phyloP scores from a whole-genome alignment of 192 early-diverging fungal genomes.

The Rhizophlyctis rosea region DNA sequence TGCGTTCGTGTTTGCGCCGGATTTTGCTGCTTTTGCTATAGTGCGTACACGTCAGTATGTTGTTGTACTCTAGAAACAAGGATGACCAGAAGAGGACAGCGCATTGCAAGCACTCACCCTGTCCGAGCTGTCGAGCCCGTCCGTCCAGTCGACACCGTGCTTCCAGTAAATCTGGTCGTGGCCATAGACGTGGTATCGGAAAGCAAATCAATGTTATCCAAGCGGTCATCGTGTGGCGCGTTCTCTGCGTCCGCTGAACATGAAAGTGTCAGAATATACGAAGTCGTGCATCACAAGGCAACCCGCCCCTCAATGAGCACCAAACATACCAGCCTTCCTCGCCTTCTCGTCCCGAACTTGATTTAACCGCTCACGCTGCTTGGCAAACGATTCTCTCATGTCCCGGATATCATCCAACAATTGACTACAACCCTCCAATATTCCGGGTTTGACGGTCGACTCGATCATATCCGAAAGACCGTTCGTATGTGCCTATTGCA shows the following conservation, averaged over 20 bases:
- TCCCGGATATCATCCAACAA: slow-evolving; percentile 64
- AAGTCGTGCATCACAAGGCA: background rate
- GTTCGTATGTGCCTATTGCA: slow-evolving; percentile 53
- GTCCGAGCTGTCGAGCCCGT: slow-evolving; percentile 44
- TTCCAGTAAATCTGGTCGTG: slow-evolving; percentile 70
- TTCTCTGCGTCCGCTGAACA: background rate
- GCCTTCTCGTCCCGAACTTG: slow-evolving; percentile 58
- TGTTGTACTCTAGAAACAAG: slow-evolving; percentile 1
- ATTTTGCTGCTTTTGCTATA: slow-evolving; percentile 40
- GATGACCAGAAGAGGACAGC: background rate
- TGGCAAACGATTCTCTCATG: slow-evolving; percentile 56
- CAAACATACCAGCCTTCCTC: slow-evolving; percentile 18
- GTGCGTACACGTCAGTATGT: background rate
- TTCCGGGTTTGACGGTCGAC: slow-evolving; percentile 68
- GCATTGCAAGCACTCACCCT: slow-evolving; percentile 17
- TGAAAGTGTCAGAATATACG: slow-evolving; percentile 3
- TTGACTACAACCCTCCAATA: slow-evolving; percentile 47
- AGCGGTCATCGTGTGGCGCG: slow-evolving; percentile 33
- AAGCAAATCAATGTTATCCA: slow-evolving; percentile 91
- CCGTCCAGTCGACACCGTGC: slow-evolving; percentile 31
- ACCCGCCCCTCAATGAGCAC: background rate
- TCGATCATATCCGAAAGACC: slow-evolving; percentile 69
- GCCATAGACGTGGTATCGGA: slow-evolving; percentile 95
- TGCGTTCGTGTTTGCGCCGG: slow-evolving; percentile 14
- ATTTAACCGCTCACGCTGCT: slow-evolving; percentile 54